Percentiles rank a stretch among this genome's conserved stretches.
These are phyloP conservation scores for Ogataea neopini DNA, from an alignment of 805 yeast genomes.

Conservation along the genomic window DNA sequence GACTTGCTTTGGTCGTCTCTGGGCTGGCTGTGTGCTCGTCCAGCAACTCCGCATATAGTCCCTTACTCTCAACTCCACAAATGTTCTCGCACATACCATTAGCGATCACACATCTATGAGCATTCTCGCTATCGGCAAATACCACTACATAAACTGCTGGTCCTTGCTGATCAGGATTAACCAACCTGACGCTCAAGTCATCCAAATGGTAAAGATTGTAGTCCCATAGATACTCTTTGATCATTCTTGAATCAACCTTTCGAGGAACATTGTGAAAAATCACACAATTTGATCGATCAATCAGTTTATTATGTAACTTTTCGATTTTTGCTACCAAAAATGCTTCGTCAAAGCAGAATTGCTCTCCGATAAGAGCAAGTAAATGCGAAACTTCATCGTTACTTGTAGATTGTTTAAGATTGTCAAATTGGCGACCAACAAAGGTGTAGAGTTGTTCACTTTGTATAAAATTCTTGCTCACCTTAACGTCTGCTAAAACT, in stretches of 20 bases:
- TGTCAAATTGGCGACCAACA: conserved; percentile 5
- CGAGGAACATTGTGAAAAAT: conserved; percentile 50
- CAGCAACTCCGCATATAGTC: conserved; percentile 36
- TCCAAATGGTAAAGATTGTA: conserved; percentile 41
- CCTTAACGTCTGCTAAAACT: conserved; percentile 22
- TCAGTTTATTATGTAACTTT: conserved; percentile 2
- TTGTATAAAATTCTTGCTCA: conserved; percentile 8
- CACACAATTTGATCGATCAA: conserved; percentile 36
- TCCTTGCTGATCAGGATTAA: conserved; percentile 10
- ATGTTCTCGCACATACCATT: no score
- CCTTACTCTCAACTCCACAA: conserved; percentile 29
- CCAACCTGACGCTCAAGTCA: conserved; percentile 19
- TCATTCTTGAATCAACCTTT: conserved; percentile 38
- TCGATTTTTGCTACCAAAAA: neutral
- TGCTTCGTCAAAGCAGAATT: conserved; percentile 13
- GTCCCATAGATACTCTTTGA: conserved; percentile 47
- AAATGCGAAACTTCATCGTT: conserved; percentile 8
- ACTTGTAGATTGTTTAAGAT: neutral
- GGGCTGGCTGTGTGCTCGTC: no score
- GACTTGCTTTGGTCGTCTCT: no score
- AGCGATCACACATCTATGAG: conserved; percentile 51
- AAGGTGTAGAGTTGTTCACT: conserved; percentile 2
- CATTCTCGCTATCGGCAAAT: conserved; percentile 47
- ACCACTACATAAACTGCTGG: conserved; percentile 38
- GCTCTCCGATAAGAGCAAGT: conserved; percentile 9